Evolutionary conservation across 495 filamentous ascomycete genomes (phyloP).

Genomic region (Chaetomium tenue): DNA sequence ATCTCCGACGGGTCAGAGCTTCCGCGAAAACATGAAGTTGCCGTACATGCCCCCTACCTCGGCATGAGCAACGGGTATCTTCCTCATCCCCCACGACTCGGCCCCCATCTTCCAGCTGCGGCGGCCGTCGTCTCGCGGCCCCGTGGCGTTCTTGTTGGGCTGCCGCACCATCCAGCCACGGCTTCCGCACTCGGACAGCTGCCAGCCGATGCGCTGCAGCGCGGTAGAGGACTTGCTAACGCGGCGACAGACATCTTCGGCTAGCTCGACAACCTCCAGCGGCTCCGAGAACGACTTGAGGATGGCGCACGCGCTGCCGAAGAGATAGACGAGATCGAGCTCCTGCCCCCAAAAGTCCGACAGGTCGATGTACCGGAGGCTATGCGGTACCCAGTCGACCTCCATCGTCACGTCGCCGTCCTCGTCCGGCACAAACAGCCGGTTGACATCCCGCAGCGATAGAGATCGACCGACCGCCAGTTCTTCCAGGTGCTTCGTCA

Average conservation of each 20-base stretch:
- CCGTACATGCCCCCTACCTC: conserved; percentile 87
- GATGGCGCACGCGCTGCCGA: conserved; percentile 57
- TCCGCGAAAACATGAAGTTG: conserved; percentile 71
- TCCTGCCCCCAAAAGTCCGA: conserved; percentile 60
- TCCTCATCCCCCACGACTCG: conserved; percentile 84
- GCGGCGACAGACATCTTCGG: conserved; percentile 65
- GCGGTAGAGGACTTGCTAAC: conserved; percentile 51
- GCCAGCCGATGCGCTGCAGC: conserved; percentile 59
- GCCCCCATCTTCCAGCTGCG: conserved; percentile 86
- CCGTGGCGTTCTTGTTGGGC: neutral
- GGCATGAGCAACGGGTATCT: conserved; percentile 72
- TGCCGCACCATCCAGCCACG: conserved; percentile 66
- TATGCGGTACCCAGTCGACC: conserved; percentile 57
- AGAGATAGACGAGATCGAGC: conserved; percentile 62
- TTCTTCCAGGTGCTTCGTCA: conserved; percentile 81
- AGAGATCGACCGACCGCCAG: conserved; percentile 71
- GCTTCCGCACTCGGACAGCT: conserved; percentile 64
- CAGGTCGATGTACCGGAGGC: conserved; percentile 73
- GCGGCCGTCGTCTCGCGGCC: conserved; percentile 46
- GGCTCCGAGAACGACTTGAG: conserved; percentile 63
- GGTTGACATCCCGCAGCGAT: conserved; percentile 61
- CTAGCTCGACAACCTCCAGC: conserved; percentile 76
- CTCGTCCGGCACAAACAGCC: conserved; percentile 52
- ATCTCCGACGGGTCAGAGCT: conserved; percentile 34
- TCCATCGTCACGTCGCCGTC: conserved; percentile 33